A percentile compares a stretch with the other conserved stretches of the same genome.
Conservation (phyloP, 2,329 filamentous ascomycete species). For the Dactylellina cionopaga region DNA sequence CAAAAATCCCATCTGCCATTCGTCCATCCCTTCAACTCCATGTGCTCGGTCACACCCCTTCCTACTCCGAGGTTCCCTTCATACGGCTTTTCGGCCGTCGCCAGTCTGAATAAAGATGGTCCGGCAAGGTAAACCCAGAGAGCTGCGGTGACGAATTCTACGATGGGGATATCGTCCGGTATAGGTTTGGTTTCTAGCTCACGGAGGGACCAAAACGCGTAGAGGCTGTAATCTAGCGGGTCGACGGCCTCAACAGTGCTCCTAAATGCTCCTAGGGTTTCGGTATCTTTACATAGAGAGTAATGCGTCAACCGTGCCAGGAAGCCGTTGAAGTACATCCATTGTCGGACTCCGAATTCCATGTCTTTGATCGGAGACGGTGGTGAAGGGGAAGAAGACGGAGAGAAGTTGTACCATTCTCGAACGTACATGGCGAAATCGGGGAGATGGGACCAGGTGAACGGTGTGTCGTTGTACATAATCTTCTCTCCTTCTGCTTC, state of each 20-base stretch:
- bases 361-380: not conserved
- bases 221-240: slow-evolving; percentile 21
- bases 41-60: not conserved
- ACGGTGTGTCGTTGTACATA: not conserved
- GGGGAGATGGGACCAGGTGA: slow-evolving; percentile 15
- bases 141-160: slow-evolving; percentile 5
- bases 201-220: slow-evolving; percentile 19
- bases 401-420: slow-evolving; percentile 30
- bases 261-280: too few relatives aligned
- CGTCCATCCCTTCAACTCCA: slow-evolving; percentile 16
- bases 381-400: not conserved
- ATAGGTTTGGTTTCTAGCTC: not conserved
- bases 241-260: too few relatives aligned
- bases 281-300: too few relatives aligned
- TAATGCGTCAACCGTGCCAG: not conserved
- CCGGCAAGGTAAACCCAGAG: slow-evolving; percentile 8
- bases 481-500: not conserved
- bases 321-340: slow-evolving; percentile 35
- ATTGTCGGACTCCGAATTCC: not conserved
- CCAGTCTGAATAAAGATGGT: not conserved
- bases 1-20: slow-evolving; percentile 17
- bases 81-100: not conserved
- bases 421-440: slow-evolving; percentile 16
- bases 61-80: slow-evolving; percentile 13
- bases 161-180: not conserved